Base-by-base conservation (phyloP, 768 basidiomycete species). In the Mycena chlorophos region DNA sequence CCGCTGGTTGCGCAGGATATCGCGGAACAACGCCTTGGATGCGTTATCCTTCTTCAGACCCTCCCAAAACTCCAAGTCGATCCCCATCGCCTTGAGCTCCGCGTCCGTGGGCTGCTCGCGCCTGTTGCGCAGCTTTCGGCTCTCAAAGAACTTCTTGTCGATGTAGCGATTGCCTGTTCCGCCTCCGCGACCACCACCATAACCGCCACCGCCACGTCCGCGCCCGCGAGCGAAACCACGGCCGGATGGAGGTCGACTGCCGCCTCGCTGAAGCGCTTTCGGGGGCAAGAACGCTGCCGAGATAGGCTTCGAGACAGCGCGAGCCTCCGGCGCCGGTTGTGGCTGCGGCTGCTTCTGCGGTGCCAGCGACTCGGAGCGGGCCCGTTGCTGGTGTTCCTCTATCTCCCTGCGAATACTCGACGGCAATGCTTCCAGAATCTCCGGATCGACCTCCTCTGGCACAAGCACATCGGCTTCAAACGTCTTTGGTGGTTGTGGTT, bases 361-460 rank as follows among this genome's bases (percentile, higher is more conserved):
- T 6, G 62, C 56, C 37, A 57, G 22, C 63, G 69, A 60, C 73
- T 75, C 10, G 82, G 81, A 3, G 84, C 84, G 84, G 64, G 76
- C 76, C 57, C 88, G 87, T 3, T 69, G 70, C 64, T 89, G 81
- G 12, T 91, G 71, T 65, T 93, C 91, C 56, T 78, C 73, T 22
- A n/a, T n/a, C n/a, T n/a, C n/a, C n/a, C n/a, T n/a, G n/a, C 84
- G 82, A 5, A 92, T 72, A 23, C 90, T 87, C 12, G 72, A 76
- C 0, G 91, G 90, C 27, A 93, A 75, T 1, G 86, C 87, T 31
- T 85, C 78, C 49, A 89, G 82, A 2, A 91, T 85, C 3, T 78
- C 76, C 71, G 70, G 79, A 65, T 92, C 90, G 10, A 92, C 76
- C 8, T 10, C 25, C 27, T 46, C 45, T n/a, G n/a, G n/a, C n/a